A percentile compares a stretch with the other conserved stretches of the same genome.
phyloP scores from a whole-genome alignment of 768 basidiomycete species.

The Boletus barrowsii region DNA sequence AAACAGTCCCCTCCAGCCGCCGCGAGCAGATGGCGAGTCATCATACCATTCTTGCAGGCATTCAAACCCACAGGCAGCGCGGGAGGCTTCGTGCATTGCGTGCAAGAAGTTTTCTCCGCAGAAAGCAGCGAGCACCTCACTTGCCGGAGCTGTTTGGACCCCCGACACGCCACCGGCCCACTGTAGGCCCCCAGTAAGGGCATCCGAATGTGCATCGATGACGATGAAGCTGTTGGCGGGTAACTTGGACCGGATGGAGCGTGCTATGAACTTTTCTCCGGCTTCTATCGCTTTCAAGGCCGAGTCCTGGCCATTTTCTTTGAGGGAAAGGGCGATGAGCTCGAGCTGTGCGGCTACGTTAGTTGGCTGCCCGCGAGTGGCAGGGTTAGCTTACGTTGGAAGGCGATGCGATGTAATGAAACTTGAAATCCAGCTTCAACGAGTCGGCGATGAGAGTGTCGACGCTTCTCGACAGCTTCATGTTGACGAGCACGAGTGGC shows the following conservation, averaged over 20 bases:
- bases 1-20: neutral
- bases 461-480: neutral
- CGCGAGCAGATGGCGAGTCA: neutral
- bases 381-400: neutral
- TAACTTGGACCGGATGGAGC: no score
- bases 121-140: neutral
- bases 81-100: rapidly evolving
- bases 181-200: neutral
- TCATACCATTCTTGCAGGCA: neutral
- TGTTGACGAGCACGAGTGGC: neutral
- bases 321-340: neutral
- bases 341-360: neutral
- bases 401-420: neutral
- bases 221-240: neutral
- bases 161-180: neutral
- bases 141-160: neutral
- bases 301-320: neutral
- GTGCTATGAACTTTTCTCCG: neutral
- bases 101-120: neutral
- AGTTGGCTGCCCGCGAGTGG: neutral
- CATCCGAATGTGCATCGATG: neutral
- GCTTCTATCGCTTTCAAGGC: neutral
- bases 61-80: neutral
- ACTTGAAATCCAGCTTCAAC: no score
- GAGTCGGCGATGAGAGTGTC: neutral